These are phyloP conservation scores for Myrmaecium sp. DNA, from an alignment of 2,329 filamentous ascomycete species.

Conservation along the genomic window DNA sequence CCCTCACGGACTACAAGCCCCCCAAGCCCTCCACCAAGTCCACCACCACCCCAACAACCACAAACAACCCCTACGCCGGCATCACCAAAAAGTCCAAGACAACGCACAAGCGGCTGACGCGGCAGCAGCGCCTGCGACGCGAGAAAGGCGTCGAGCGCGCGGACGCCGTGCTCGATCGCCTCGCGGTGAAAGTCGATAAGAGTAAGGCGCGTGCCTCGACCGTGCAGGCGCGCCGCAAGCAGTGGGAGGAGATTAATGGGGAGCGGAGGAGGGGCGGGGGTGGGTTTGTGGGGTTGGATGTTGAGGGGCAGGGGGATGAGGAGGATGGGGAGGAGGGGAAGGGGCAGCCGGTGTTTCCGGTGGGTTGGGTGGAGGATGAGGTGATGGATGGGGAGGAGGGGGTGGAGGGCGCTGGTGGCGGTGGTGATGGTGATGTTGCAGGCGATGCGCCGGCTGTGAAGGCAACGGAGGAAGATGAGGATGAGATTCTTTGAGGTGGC, in stretches of 20 bases:
- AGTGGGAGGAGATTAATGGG: conserved; percentile 22
- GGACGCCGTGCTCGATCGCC: conserved; percentile 35
- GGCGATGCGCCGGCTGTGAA: too few relatives aligned
- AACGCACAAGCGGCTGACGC: conserved; percentile 34
- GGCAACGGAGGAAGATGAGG: too few relatives aligned
- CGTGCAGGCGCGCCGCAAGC: conserved; percentile 30
- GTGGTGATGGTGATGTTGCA: too few relatives aligned
- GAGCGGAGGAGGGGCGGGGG: conserved; percentile 5
- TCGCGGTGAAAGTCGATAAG: conserved; percentile 38
- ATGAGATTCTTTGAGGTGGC: too few relatives aligned
- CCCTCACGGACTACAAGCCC: too few relatives aligned
- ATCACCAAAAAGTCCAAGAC: conserved; percentile 51
- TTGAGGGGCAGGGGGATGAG: too few relatives aligned
- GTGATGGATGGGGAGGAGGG: too few relatives aligned
- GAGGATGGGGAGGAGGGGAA: too few relatives aligned
- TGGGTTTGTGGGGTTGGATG: too few relatives aligned
- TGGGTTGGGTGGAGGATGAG: too few relatives aligned
- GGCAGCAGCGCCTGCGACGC: conserved; percentile 36
- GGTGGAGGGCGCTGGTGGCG: too few relatives aligned
- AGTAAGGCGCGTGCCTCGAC: conserved; percentile 31
- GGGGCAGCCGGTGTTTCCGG: too few relatives aligned
- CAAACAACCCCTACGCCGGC: conserved; percentile 35
- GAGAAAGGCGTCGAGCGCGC: conserved; percentile 39
- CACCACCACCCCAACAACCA: conserved; percentile 10
- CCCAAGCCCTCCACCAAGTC: conserved; percentile 22